A percentile compares a stretch with the other conserved stretches of the same genome.
phyloP scores from a whole-genome alignment of 768 basidiomycete genomes.

The Pisolithus albus region DNA sequence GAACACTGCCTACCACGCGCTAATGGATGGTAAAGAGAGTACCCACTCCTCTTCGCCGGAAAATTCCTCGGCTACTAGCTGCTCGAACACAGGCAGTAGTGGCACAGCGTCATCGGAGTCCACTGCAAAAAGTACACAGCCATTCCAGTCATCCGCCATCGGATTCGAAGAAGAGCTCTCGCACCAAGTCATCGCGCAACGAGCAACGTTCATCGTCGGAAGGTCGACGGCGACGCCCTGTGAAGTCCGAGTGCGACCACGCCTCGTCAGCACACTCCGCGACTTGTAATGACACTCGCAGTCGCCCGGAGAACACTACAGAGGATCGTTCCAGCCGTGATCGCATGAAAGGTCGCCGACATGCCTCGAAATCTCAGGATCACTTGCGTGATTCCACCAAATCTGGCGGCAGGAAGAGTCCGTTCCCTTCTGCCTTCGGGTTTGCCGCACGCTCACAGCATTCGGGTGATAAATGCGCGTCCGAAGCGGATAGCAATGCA shows the following conservation, averaged over 20 bases:
- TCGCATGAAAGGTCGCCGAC: conserved; percentile 13
- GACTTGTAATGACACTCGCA: conserved; percentile 9
- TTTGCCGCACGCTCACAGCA: conserved; percentile 9
- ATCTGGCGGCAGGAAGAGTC: conserved; percentile 8
- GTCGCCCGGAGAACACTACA: conserved; percentile 8
- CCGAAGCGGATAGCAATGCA: conserved; percentile 9
- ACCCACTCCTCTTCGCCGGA: conserved; percentile 23
- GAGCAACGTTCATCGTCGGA: conserved; percentile 11
- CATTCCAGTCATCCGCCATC: conserved; percentile 27
- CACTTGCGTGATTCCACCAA: conserved; percentile 14
- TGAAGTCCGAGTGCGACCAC: conserved; percentile 7
- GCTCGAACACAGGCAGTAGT: conserved; percentile 13
- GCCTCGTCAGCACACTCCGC: conserved; percentile 4
- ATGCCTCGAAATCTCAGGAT: conserved; percentile 17
- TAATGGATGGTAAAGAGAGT: conserved; percentile 39
- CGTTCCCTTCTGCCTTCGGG: conserved; percentile 6
- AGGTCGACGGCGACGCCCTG: conserved; percentile 3
- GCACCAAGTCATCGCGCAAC: conserved; percentile 9
- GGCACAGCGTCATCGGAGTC: conserved; percentile 18
- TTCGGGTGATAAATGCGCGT: conserved; percentile 4
- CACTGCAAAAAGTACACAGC: conserved; percentile 16
- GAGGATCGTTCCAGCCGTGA: conserved; percentile 11
- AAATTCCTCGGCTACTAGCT: conserved; percentile 19
- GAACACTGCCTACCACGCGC: conserved; percentile 48
- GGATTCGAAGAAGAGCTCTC: conserved; percentile 21